Percentiles rank a stretch among this genome's conserved stretches.
Conservation (phyloP, 345 rosid genomes). For the Eucalyptus polyanthemos region DNA sequence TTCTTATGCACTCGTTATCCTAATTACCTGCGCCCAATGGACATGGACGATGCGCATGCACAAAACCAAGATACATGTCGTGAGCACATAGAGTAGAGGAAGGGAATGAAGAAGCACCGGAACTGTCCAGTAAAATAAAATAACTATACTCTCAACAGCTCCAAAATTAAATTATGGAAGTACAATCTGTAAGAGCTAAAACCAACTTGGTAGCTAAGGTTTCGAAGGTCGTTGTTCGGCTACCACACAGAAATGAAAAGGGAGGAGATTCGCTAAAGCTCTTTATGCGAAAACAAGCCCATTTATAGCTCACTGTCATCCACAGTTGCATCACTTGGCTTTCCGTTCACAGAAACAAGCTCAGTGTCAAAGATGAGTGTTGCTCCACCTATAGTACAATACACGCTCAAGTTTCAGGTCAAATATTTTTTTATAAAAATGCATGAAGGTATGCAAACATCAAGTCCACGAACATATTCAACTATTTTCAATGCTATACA, state of each 20-base stretch:
- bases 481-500: not conserved
- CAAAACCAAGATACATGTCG: not conserved
- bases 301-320: conserved; percentile 31
- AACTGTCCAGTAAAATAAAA: not conserved
- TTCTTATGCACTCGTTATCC: not conserved
- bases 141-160: not conserved
- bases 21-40: not conserved
- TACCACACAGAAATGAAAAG: not conserved
- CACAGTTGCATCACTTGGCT: conserved; percentile 11
- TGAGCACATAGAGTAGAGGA: not conserved
- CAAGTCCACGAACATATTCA: not conserved
- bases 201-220: not conserved
- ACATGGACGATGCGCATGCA: not conserved
- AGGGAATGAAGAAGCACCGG: not conserved
- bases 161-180: not conserved
- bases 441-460: not conserved
- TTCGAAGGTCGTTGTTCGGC: not conserved
- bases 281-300: not conserved
- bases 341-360: conserved; percentile 81
- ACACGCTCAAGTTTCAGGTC: not conserved
- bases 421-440: not conserved
- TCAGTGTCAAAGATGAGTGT: conserved; percentile 83
- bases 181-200: not conserved
- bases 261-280: not conserved
- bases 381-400: conserved; percentile 71